These are phyloP conservation scores for Blastocystis sp. DNA, from an alignment of 352 stramenopile species.

Conservation along the genomic window DNA sequence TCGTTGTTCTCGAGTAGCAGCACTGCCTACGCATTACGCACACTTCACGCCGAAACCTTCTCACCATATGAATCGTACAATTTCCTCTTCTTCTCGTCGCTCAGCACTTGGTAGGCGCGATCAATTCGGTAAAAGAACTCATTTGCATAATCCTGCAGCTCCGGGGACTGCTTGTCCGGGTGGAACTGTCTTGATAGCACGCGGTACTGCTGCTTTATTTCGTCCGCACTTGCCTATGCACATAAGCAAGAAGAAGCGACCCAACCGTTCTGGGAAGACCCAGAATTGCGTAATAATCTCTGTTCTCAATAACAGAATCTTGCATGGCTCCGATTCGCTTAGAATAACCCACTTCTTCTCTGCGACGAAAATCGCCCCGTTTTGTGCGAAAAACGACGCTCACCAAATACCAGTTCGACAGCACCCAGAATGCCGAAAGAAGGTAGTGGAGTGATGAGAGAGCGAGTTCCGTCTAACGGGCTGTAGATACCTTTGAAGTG, in stretches of 20 bases:
- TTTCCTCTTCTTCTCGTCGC: slow-evolving; percentile 48
- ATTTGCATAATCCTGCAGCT: slow-evolving; percentile 61
- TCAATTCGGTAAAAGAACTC: slow-evolving; percentile 60
- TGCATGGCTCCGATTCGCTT: neutral
- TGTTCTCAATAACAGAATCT: slow-evolving; percentile 31
- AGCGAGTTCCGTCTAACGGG: neutral
- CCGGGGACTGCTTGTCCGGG: slow-evolving; percentile 40
- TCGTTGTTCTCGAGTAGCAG: slow-evolving; percentile 33
- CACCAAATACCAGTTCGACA: no score
- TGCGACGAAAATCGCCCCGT: no score
- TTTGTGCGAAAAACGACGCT: no score
- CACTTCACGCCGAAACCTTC: neutral
- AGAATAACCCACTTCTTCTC: no score
- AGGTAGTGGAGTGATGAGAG: neutral
- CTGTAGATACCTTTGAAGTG: slow-evolving; percentile 51
- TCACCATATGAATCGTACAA: slow-evolving; percentile 46
- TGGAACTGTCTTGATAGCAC: slow-evolving; percentile 49
- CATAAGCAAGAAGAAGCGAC: neutral
- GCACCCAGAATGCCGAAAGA: slow-evolving; percentile 34
- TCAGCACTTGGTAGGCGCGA: slow-evolving; percentile 50
- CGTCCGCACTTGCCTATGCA: slow-evolving; percentile 28
- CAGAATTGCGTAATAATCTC: slow-evolving; percentile 61
- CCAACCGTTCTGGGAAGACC: slow-evolving; percentile 46
- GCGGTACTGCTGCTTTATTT: slow-evolving; percentile 56
- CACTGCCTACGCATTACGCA: slow-evolving; percentile 34